These are phyloP conservation scores for Taphrina populina DNA, from an alignment of 1,139 yeast genomes.

Conservation along the genomic window DNA sequence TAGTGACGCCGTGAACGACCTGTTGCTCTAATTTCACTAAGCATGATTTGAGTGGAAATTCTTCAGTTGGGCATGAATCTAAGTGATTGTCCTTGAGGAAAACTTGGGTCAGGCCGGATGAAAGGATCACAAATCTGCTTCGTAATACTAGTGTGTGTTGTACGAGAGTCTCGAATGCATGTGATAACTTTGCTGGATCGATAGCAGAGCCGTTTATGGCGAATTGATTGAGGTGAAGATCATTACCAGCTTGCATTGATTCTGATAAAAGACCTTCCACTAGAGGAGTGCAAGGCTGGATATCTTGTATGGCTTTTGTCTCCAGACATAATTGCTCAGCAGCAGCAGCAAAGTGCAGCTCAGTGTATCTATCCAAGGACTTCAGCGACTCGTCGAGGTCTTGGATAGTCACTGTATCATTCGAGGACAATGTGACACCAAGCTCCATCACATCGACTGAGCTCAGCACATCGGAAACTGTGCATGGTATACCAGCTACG, in stretches of 20 bases:
- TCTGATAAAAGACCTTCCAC: slow-evolving; percentile 40
- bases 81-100: slow-evolving; percentile 21
- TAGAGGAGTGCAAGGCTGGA: slow-evolving; percentile 40
- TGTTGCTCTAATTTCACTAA: not conserved
- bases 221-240: slow-evolving; percentile 35
- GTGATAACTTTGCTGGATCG: slow-evolving; percentile 24
- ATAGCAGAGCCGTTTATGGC: slow-evolving; percentile 20
- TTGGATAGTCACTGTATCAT: not conserved
- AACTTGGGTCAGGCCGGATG: slow-evolving; percentile 39
- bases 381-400: not conserved
- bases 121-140: slow-evolving; percentile 37
- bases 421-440: not conserved
- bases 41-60: slow-evolving; percentile 5
- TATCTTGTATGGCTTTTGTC: slow-evolving; percentile 35
- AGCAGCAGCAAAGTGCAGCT: not conserved
- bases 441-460: slow-evolving; percentile 14
- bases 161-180: slow-evolving; percentile 33
- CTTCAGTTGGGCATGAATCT: not conserved
- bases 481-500: slow-evolving; percentile 6
- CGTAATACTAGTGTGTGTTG: slow-evolving; percentile 35
- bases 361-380: not conserved
- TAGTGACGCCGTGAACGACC: not conserved
- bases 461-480: slow-evolving; percentile 36
- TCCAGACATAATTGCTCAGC: slow-evolving; percentile 27
- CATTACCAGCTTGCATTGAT: slow-evolving; percentile 18